phyloP scores from a whole-genome alignment of 2,329 filamentous ascomycete species.

The Zymoseptoria pseudotritici region DNA sequence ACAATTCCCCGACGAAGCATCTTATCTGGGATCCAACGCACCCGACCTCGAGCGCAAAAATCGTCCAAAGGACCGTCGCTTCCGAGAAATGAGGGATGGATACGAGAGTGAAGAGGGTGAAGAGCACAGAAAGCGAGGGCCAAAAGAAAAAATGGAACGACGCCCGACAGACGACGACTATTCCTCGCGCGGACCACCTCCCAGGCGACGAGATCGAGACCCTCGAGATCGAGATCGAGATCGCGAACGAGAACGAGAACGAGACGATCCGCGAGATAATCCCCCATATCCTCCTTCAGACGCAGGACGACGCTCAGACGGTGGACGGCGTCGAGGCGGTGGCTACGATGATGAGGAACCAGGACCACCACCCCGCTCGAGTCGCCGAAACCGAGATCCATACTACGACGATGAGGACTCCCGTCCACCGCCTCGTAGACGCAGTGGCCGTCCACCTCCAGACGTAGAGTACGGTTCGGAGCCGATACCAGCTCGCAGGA shows the following conservation, averaged over 20 bases:
- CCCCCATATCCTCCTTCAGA: slow-evolving; percentile 15
- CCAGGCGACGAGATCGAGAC: slow-evolving; percentile 2
- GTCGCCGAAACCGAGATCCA: slow-evolving; percentile 12
- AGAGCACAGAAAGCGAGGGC: slow-evolving; percentile 14
- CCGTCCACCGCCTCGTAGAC: slow-evolving; percentile 20
- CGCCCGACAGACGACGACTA: slow-evolving; percentile 11
- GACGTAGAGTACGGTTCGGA: slow-evolving; percentile 24
- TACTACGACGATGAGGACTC: slow-evolving; percentile 19
- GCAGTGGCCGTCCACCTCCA: slow-evolving; percentile 13
- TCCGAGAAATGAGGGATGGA: slow-evolving; percentile 30
- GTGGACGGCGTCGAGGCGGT: slow-evolving; percentile 7
- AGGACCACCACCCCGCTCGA: slow-evolving; percentile 6
- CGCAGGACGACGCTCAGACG: neutral
- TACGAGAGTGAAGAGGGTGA: slow-evolving; percentile 33
- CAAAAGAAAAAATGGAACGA: slow-evolving; percentile 7
- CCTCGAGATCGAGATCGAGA: slow-evolving; percentile 7
- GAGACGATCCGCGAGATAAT: neutral
- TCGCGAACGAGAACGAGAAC: neutral
- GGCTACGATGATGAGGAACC: slow-evolving; percentile 15
- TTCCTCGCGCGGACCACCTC: neutral
- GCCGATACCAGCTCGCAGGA: slow-evolving; percentile 21
- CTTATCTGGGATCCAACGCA: slow-evolving; percentile 24
- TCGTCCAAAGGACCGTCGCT: slow-evolving; percentile 22
- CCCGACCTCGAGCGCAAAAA: slow-evolving; percentile 30
- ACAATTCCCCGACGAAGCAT: slow-evolving; percentile 29